These are phyloP conservation scores for Zygnema cylindricum DNA, from an alignment of 139 green algal genomes.

Conservation along the genomic window DNA sequence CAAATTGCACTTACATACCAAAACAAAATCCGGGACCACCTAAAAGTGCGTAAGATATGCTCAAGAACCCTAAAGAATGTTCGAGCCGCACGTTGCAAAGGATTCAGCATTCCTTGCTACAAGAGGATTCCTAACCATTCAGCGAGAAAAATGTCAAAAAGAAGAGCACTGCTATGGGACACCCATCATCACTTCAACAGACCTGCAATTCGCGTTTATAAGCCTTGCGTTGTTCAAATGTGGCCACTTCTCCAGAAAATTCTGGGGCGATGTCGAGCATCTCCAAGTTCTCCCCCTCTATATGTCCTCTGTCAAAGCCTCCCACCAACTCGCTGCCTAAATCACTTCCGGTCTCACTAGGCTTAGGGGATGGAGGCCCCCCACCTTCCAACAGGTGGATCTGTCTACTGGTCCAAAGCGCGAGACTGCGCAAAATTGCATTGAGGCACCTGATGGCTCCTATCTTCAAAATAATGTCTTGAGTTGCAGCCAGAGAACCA, in stretches of 20 bases:
- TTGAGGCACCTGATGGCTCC: background rate
- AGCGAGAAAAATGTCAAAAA: no score
- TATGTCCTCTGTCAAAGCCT: background rate
- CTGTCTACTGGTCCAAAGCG: background rate
- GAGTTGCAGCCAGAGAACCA: background rate
- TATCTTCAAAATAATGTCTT: background rate
- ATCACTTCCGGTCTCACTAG: background rate
- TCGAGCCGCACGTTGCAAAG: no score
- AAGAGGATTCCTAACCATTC: no score
- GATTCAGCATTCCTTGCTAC: no score
- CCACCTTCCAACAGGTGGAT: background rate
- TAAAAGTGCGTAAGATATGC: no score
- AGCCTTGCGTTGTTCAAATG: background rate
- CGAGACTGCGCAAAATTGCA: background rate
- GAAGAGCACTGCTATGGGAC: no score
- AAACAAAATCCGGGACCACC: no score
- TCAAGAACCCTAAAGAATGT: no score
- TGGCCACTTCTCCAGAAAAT: slow-evolving; percentile 8
- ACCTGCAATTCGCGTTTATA: slow-evolving; percentile 37
- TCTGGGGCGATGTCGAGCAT: background rate
- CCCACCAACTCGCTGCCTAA: background rate
- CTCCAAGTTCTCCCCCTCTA: background rate
- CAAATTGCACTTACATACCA: no score
- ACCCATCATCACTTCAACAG: no score
- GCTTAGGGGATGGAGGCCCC: background rate